phyloP scores from a whole-genome alignment of 2,329 filamentous ascomycete species.

The Ophiostoma ulmi region DNA sequence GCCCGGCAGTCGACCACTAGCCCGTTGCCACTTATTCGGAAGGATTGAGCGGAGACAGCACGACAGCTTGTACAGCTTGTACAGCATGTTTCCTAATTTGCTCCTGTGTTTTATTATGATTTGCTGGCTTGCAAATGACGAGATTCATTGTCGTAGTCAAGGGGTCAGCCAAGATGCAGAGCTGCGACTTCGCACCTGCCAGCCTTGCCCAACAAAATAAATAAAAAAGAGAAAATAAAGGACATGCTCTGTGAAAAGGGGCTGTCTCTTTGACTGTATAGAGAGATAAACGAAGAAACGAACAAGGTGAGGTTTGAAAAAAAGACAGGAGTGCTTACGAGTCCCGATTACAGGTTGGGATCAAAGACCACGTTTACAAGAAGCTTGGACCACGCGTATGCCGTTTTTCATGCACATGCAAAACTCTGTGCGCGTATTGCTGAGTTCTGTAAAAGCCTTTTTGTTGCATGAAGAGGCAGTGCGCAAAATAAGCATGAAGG shows the following conservation, averaged over 20 bases:
- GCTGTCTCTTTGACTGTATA: neutral
- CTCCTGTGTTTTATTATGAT: neutral
- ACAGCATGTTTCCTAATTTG: neutral
- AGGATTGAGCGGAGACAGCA: neutral
- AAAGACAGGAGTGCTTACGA: neutral
- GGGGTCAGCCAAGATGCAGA: neutral
- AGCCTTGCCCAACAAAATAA: neutral
- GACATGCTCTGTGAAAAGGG: neutral
- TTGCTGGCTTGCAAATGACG: neutral
- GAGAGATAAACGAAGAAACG: neutral
- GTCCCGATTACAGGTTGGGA: neutral
- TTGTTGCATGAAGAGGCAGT: neutral
- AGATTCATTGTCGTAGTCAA: neutral
- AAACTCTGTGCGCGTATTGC: neutral
- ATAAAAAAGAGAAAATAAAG: neutral
- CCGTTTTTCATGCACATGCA: neutral
- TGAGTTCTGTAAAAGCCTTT: neutral
- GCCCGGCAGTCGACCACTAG: conserved; percentile 1
- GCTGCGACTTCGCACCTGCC: conserved; percentile 1
- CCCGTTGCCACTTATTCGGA: neutral
- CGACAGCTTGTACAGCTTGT: neutral
- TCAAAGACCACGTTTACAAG: neutral
- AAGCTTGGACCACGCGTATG: neutral
- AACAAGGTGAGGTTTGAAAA: neutral
- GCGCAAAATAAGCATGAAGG: neutral